Conservation (phyloP, 768 basidiomycete species). For the Sporobolomyces roseus region DNA sequence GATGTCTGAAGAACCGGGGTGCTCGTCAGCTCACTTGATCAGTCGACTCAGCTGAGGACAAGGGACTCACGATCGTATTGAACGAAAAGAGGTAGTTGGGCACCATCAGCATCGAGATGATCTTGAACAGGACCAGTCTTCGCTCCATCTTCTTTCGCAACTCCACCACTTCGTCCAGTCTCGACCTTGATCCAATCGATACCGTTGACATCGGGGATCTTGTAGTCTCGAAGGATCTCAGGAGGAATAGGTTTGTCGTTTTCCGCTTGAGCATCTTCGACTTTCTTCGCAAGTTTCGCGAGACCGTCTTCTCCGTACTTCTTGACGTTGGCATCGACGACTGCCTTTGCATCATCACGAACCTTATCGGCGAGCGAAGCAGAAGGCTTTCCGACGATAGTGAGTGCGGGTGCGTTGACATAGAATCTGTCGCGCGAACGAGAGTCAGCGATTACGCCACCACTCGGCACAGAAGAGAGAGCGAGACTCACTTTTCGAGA, state of each 20-base stretch:
- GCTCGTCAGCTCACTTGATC: background rate
- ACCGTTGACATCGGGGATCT: slow-evolving; percentile 81
- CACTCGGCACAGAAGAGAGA: background rate
- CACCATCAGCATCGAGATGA: slow-evolving; percentile 66
- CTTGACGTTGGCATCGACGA: slow-evolving; percentile 65
- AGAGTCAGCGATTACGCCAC: background rate
- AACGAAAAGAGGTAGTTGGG: slow-evolving; percentile 74
- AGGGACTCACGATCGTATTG: slow-evolving; percentile 66
- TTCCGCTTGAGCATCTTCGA: slow-evolving; percentile 79
- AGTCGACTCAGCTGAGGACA: background rate
- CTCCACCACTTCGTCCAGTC: slow-evolving; percentile 62
- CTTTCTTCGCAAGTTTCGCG: slow-evolving; percentile 60
- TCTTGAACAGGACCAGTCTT: slow-evolving; percentile 54
- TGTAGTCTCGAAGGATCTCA: slow-evolving; percentile 75
- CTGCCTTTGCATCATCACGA: slow-evolving; percentile 72
- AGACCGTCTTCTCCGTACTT: slow-evolving; percentile 77
- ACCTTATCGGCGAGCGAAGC: slow-evolving; percentile 73
- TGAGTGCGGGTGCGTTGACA: slow-evolving; percentile 65
- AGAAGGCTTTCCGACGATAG: slow-evolving; percentile 85
- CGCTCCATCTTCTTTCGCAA: slow-evolving; percentile 43
- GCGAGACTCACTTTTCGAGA: slow-evolving; percentile 61
- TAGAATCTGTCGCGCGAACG: slow-evolving; percentile 64
- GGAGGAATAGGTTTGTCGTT: slow-evolving; percentile 77
- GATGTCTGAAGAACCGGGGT: slow-evolving; percentile 36
- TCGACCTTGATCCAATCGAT: slow-evolving; percentile 87